Percentiles rank a stretch among this genome's conserved stretches.
Conservation (phyloP, 345 rosid species). For the Brassica cretica region DNA sequence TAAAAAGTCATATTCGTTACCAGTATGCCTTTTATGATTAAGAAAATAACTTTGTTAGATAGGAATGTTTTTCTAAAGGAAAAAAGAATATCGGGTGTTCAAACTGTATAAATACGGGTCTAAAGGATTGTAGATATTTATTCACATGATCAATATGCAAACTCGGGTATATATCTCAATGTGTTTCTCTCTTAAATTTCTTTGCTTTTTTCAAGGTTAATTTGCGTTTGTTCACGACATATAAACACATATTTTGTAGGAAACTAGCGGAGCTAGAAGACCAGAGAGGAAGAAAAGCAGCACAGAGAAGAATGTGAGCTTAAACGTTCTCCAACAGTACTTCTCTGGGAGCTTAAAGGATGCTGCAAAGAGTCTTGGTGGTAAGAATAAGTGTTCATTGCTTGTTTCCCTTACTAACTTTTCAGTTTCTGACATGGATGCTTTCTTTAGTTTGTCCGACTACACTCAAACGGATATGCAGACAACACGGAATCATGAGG, state of each 20-base stretch:
- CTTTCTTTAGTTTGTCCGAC: slow-evolving; percentile 78
- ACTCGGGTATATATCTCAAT: background rate
- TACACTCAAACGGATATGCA: slow-evolving; percentile 90
- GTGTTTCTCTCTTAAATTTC: background rate
- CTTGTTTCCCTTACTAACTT: background rate
- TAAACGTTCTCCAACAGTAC: slow-evolving; percentile 81
- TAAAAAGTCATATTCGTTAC: background rate
- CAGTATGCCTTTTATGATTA: background rate
- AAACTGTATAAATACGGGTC: background rate
- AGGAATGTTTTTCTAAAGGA: background rate
- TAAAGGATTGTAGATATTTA: too few relatives aligned
- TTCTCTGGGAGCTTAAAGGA: slow-evolving; percentile 92
- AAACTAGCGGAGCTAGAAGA: slow-evolving; percentile 42
- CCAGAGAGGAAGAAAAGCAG: slow-evolving; percentile 72
- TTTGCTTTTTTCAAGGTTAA: background rate
- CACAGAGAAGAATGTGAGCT: slow-evolving; percentile 84
- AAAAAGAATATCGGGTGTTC: background rate
- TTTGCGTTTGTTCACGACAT: background rate
- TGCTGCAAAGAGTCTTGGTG: slow-evolving; percentile 94
- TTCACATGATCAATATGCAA: background rate
- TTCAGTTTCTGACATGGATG: slow-evolving; percentile 18
- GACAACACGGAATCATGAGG: slow-evolving; percentile 88
- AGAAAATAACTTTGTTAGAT: background rate
- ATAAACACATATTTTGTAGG: slow-evolving; percentile 40
- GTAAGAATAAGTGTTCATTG: slow-evolving; percentile 47